A percentile compares a stretch with the other conserved stretches of the same genome.
phyloP scores from a whole-genome alignment of 208 protist genomes.

The Acanthamoeba royreba region DNA sequence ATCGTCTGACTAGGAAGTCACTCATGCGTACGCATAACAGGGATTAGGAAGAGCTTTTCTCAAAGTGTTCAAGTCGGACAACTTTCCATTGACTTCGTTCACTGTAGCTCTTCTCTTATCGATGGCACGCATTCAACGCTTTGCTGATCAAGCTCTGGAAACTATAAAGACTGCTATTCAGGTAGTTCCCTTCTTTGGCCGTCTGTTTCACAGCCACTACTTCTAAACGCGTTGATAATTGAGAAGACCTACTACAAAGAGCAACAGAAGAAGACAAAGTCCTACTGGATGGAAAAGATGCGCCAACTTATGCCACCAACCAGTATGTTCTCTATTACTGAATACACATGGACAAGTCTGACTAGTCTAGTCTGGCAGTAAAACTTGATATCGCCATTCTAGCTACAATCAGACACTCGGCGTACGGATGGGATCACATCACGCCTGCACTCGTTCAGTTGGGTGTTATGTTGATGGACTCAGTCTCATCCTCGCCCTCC shows the following conservation, averaged over 20 bases:
- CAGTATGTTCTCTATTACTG: not conserved
- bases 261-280: not conserved
- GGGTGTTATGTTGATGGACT: slow-evolving; percentile 16
- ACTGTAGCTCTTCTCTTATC: slow-evolving; percentile 23
- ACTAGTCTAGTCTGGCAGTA: not conserved
- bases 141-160: slow-evolving; percentile 29
- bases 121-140: slow-evolving; percentile 27
- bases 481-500: not conserved
- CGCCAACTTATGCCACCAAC: not conserved
- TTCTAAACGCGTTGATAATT: not conserved
- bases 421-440: slow-evolving; percentile 44
- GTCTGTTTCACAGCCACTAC: too few relatives aligned
- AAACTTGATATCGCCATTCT: slow-evolving; percentile 5
- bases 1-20: too few relatives aligned
- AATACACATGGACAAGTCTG: too few relatives aligned
- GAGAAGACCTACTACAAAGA: slow-evolving; percentile 19
- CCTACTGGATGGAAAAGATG: slow-evolving; percentile 39
- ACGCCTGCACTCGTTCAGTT: slow-evolving; percentile 3
- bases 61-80: slow-evolving; percentile 44
- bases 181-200: not conserved
- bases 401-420: not conserved
- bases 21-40: not conserved
- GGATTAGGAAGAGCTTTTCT: slow-evolving; percentile 13
- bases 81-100: slow-evolving; percentile 33
- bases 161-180: slow-evolving; percentile 44